Base-by-base conservation (phyloP, 495 filamentous ascomycete genomes). In the Tetracladium marchalianum region DNA sequence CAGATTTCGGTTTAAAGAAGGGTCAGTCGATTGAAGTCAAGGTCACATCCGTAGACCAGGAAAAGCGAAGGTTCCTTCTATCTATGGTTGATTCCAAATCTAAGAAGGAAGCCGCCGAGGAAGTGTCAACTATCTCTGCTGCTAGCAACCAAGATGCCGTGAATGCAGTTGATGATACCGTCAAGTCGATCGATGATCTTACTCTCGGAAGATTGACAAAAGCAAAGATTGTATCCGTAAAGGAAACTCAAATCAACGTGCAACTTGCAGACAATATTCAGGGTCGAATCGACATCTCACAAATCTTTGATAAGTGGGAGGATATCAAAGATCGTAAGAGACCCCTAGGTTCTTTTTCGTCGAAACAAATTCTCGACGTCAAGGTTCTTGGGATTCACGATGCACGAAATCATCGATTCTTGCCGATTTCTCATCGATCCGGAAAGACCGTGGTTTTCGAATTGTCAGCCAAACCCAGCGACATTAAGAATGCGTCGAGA, bases 231-330 rank as follows among this genome's bases (percentile, higher is more conserved):
- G 71, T 70, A 35, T 85, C 86, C 8, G 64, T 94, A 51, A 95
- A 92, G 62, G 79, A 78, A 27, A 95, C 89, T 0, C 92, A 97
- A 57, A 66, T 98, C 43, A 95, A 96, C 54, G 87, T 97, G 15
- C 77, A 82, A 48, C 72, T 97, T 46, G 87, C 87, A 35, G 87
- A 95, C 56, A 89, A 88, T 56, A 70, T 96, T 32, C 86, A 90
- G 60, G 92, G 90, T 16, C 84, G 92, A 16, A 80, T 98, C 39
- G 88, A 95, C 57, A 75, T 90, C 0, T 92, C 90, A 10, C 87
- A 95, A 55, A 58, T 89, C 31, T 98, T 89, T 57, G 85, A 96
- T 59, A 70, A 70, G 2, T 95, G 83, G 81, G 84, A 92, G 27
- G 81, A 87, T 31, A 87, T 98, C 58, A 71, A 78, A 44, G 80